Conservation (phyloP, 257 asterid species). For the Handroanthus guayacan region DNA sequence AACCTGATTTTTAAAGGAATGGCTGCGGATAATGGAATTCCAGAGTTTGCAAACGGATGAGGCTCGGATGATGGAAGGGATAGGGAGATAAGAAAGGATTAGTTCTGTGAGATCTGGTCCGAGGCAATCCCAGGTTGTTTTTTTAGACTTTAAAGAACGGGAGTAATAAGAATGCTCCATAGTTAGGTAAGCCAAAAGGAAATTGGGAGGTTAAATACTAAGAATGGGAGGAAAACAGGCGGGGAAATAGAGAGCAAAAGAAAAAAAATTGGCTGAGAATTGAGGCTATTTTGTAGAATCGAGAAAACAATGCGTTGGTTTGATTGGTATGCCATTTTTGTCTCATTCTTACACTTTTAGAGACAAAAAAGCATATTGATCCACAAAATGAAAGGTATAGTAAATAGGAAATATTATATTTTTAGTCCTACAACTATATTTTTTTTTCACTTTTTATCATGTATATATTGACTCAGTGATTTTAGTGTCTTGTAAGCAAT, state of each 20-base stretch:
- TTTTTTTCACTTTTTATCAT: too few species aligned
- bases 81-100: conserved; percentile 47
- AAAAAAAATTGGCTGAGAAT: not conserved
- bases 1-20: conserved; percentile 36
- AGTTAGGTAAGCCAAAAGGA: not conserved
- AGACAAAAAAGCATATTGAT: too few species aligned
- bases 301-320: not conserved
- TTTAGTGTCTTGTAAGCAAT: too few species aligned
- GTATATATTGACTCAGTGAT: too few species aligned
- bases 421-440: too few species aligned
- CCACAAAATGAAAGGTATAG: too few species aligned
- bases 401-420: too few species aligned
- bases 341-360: conserved; percentile 12
- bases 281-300: not conserved
- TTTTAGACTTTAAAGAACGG: not conserved
- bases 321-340: conserved; percentile 14
- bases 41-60: conserved; percentile 52
- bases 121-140: conserved; percentile 28
- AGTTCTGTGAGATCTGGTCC: conserved; percentile 42
- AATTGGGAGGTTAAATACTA: not conserved
- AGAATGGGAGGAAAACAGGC: not conserved
- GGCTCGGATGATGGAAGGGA: conserved; percentile 42
- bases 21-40: conserved; percentile 35
- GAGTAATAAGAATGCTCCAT: conserved; percentile 5
- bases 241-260: conserved; percentile 19